Evolutionary conservation across 495 filamentous ascomycete genomes (phyloP).

Genomic region (Aspergillus haitiensis): DNA sequence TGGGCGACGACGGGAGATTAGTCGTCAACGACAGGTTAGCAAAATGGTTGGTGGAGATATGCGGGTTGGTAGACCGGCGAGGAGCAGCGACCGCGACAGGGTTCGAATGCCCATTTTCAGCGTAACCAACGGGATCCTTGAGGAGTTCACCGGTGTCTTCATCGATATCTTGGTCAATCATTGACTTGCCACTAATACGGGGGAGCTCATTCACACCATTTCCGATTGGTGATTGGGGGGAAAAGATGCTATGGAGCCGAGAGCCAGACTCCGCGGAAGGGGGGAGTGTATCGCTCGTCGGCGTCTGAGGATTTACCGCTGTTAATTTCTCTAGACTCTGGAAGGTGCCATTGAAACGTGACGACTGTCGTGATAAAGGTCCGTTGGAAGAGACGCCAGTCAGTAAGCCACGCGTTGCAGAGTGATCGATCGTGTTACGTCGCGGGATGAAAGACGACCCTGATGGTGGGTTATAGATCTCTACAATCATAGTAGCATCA

Average conservation of each 20-base stretch:
- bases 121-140: conserved; percentile 82
- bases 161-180: conserved; percentile 82
- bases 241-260: conserved; percentile 74
- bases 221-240: conserved; percentile 78
- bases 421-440: conserved; percentile 63
- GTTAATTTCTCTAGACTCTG: conserved; percentile 72
- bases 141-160: conserved; percentile 84
- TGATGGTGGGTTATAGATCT: conserved; percentile 57
- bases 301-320: conserved; percentile 56
- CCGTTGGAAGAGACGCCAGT: conserved; percentile 58
- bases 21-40: conserved; percentile 70
- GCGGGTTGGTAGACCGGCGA: conserved; percentile 73
- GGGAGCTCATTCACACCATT: conserved; percentile 69
- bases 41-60: conserved; percentile 71
- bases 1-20: conserved; percentile 53
- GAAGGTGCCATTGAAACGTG: conserved; percentile 77
- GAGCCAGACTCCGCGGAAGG: conserved; percentile 59
- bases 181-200: conserved; percentile 73
- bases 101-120: conserved; percentile 66
- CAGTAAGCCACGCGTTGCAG: conserved; percentile 49
- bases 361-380: conserved; percentile 63
- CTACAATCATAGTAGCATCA: conserved; percentile 76
- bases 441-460: conserved; percentile 44
- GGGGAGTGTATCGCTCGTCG: conserved; percentile 56
- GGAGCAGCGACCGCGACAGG: conserved; percentile 38